Evolutionary conservation across 805 yeast genomes (phyloP), one percentile per base, ranked within the genome.

Genomic region (Lipomyces lipofer): DNA sequence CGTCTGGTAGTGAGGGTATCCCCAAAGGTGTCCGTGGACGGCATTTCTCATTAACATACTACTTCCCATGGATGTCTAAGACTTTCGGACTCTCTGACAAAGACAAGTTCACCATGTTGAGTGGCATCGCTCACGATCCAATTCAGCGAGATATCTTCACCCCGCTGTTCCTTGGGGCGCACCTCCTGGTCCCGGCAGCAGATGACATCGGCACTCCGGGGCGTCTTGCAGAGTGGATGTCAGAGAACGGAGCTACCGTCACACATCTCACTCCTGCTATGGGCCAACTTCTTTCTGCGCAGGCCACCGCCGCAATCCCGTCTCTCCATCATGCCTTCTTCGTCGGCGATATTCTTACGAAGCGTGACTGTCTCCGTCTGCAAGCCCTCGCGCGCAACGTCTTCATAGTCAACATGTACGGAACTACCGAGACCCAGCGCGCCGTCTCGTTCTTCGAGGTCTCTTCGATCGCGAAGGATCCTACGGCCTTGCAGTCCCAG

Each of bases 161-260:
- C 6, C 99, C 99, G 21, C 78, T 94, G 59, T 94, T 94, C 71
- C 75, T 94, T 60, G 99, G 99, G 61, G 99, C 99, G 17, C 87
- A 85, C 63, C 76, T 94, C 52, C 78, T 88, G 59, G 95, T 94
- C 28, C 99, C 99, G 48, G 91, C 97, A 12, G 84, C 90, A 15
- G 97, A 94, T 71, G 99, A 94, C 70, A 94, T 94, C 65, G 99
- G 99, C 45, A 94, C 99, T 2, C 99, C 99, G 4, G 99, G 99
- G 28, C 84, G 86, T 67, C 78, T 94, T 51, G 99, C 99, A 5
- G 94, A 88, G 65, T 94, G 99, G 99, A 91, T 94, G 96, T 81
- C 85, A 30, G 83, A 78, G 53, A 82, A 90, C 64, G 88, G 87
- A 13, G 97, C 97, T 25, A 85, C 97, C 1, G 97, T 94, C 1